These are phyloP conservation scores for Grosmannia huntii DNA, from an alignment of 2,329 filamentous ascomycete genomes.

Conservation along the genomic window DNA sequence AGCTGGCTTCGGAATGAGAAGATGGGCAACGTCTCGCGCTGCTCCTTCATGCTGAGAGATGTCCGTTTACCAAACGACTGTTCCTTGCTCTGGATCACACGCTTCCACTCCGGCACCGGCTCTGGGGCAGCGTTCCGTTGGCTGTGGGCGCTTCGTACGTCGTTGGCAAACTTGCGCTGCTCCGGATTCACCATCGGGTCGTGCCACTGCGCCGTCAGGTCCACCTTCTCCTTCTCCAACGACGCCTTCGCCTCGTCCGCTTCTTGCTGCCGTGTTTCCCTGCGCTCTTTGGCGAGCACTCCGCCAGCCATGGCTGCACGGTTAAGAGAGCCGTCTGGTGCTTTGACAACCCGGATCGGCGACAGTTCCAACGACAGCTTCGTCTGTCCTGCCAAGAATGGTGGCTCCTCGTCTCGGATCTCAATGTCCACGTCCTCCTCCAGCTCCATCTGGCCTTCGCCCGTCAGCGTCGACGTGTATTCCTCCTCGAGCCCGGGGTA, in stretches of 20 bases:
- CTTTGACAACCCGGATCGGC: constrained; percentile 92
- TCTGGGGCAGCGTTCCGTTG: constrained; percentile 32
- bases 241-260: constrained; percentile 65
- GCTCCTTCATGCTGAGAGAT: constrained; percentile 85
- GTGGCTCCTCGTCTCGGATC: constrained; percentile 88
- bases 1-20: constrained; percentile 79
- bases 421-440: constrained; percentile 98
- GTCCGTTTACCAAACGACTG: constrained; percentile 77
- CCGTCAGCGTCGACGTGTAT: constrained; percentile 75
- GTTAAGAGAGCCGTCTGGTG: constrained; percentile 95
- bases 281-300: constrained; percentile 73
- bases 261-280: constrained; percentile 81
- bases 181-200: constrained; percentile 88
- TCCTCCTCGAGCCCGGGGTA: constrained; percentile 93
- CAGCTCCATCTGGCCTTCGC: constrained; percentile 77
- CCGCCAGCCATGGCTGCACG: constrained; percentile 91
- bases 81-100: constrained; percentile 65
- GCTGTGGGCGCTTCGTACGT: constrained; percentile 56
- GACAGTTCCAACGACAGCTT: constrained; percentile 92
- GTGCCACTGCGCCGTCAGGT: constrained; percentile 85
- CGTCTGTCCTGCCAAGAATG: constrained; percentile 89
- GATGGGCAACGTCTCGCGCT: constrained; percentile 79
- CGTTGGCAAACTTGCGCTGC: constrained; percentile 77
- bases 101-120: constrained; percentile 84
- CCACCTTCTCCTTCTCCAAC: constrained; percentile 70